Evolutionary conservation across 352 stramenopile genomes (phyloP), one percentile per base, ranked within the genome.

Genomic region (Globisporangium radiosum): DNA sequence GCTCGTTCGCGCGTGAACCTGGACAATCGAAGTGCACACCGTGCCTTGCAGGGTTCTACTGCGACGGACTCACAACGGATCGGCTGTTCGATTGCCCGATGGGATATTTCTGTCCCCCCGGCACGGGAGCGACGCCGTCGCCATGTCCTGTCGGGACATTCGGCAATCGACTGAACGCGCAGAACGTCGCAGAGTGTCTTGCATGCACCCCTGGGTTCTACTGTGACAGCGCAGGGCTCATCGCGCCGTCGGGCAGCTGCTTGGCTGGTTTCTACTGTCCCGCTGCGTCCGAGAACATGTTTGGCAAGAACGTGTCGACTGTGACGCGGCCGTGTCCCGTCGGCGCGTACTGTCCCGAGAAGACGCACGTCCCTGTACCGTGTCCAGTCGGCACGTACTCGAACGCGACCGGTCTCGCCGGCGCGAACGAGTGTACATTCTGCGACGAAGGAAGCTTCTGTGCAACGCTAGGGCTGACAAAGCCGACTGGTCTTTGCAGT

Each of bases 91-190:
- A 81, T 36, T 88, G 78, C 42, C 71, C 79, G 6, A 52, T 47
- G 0, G 76, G 72, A 15, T 72, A 69, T 19, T 89, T 71, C 39
- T 93, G 85, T 44, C 76, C 80, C 25, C 14, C 47, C 14, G 65
- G 68, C 13, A 86, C 78, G 5, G 70, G 49, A 7, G 71, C 68
- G 47, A 60, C 66, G 2, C 70, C 78, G 3, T 36, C 66, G 3
- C 70, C 73, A 7, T 97, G 90, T 63, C 82, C 86, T 0, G 36
- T 76, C 0, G 88, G 87, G 11, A 90, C 87, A 0, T 97, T 91
- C 56, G 82, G 69, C 50, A 70, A 66, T 6, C 44, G 39, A 0
- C 67, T 63, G 6, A 71, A 70, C 36, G 63, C 87, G 6, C 57
- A 64, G 0, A 87, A 73, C 10, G 64, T 55, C 2, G 64, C 58